phyloP scores from a whole-genome alignment of 116 monocot genomes.

The Trichopus zeylanicus region DNA sequence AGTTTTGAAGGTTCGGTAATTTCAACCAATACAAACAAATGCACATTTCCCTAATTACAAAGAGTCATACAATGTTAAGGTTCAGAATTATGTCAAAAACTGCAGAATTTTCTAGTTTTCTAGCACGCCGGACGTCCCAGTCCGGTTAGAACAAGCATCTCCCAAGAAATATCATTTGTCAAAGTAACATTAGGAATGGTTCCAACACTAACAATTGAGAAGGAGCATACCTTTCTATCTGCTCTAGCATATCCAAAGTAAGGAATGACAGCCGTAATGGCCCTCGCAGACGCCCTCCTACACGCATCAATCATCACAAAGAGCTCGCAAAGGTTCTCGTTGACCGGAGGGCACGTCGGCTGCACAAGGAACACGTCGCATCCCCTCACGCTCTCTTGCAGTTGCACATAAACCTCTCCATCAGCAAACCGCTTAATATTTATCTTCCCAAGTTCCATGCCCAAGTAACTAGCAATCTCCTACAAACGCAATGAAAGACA shows the following conservation, averaged over 20 bases:
- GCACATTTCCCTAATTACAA: too few species aligned
- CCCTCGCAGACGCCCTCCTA: constrained; percentile 59
- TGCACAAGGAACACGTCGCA: constrained; percentile 77
- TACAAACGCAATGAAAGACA: constrained; percentile 2
- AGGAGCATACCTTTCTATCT: constrained; percentile 48
- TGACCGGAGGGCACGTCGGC: constrained; percentile 65
- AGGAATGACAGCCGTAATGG: constrained; percentile 66
- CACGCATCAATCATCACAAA: constrained; percentile 81
- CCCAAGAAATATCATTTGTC: not conserved
- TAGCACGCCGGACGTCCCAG: too few species aligned
- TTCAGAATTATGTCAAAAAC: not conserved
- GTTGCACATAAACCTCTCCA: constrained; percentile 64
- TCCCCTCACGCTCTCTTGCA: constrained; percentile 74
- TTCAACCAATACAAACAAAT: not conserved
- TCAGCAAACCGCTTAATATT: constrained; percentile 67
- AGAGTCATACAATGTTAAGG: not conserved
- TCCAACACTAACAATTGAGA: too few species aligned
- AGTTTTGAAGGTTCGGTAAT: not conserved
- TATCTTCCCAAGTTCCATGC: constrained; percentile 54
- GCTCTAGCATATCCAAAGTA: constrained; percentile 90
- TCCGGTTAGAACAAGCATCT: not conserved
- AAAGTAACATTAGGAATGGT: not conserved
- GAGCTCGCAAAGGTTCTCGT: constrained; percentile 74
- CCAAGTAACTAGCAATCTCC: constrained; percentile 72
- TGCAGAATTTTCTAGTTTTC: not conserved